phyloP scores from a whole-genome alignment of 768 basidiomycete genomes.

The Termitomyces sp. region DNA sequence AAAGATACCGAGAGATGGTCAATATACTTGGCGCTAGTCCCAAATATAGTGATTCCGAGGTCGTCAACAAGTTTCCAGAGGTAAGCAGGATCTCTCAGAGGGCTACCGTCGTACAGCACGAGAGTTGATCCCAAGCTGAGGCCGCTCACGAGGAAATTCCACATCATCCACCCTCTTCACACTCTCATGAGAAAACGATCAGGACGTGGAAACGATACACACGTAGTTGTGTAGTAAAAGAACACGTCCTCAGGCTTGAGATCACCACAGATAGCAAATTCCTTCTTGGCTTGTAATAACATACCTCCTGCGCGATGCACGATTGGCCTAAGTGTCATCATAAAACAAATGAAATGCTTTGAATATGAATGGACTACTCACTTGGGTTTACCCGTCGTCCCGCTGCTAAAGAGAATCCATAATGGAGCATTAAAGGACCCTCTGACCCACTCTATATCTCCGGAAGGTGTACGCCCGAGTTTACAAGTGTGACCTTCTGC shows the following conservation, averaged over 20 bases:
- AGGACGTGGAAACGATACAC: conserved; percentile 19
- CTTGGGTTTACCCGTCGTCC: conserved; percentile 75
- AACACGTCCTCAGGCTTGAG: conserved; percentile 64
- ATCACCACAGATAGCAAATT: conserved; percentile 64
- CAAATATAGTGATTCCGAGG: conserved; percentile 71
- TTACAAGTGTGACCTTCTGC: conserved; percentile 35
- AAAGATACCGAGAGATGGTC: conserved; percentile 64
- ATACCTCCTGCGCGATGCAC: conserved; percentile 78
- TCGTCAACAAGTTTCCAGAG: conserved; percentile 68
- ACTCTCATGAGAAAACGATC: conserved; percentile 1
- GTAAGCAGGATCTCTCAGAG: conserved; percentile 56
- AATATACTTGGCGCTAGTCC: conserved; percentile 80
- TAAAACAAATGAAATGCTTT: conserved; percentile 9
- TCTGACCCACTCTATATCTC: conserved; percentile 60
- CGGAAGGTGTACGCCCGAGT: conserved; percentile 43
- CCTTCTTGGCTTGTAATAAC: conserved; percentile 68
- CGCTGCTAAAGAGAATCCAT: conserved; percentile 83
- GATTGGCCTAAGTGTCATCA: conserved; percentile 49
- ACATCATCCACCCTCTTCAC: conserved; percentile 86
- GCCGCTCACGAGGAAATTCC: conserved; percentile 73
- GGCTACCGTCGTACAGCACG: conserved; percentile 78
- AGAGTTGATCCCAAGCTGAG: conserved; percentile 64
- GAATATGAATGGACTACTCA: conserved; percentile 21
- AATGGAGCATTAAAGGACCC: conserved; percentile 71
- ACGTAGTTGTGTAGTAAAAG: conserved; percentile 83